phyloP scores from a whole-genome alignment of 2,329 filamentous ascomycete genomes.

The Zymoseptoria tritici region DNA sequence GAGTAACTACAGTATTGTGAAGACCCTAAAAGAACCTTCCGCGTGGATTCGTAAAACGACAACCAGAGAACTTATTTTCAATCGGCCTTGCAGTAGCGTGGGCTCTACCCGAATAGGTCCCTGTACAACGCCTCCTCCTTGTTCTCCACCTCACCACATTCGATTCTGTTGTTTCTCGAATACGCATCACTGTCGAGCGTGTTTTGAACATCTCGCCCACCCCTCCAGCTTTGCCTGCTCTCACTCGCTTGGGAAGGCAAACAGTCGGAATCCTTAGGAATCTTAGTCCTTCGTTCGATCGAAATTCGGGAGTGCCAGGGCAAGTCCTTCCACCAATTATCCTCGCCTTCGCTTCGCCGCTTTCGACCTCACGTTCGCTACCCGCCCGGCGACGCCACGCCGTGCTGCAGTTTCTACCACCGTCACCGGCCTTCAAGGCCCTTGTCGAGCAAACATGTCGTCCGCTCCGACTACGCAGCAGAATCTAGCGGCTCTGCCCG shows the following conservation, averaged over 20 bases:
- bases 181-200: background rate
- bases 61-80: background rate
- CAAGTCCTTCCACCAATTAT: background rate
- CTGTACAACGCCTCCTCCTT: background rate
- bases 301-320: background rate
- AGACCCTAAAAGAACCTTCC: background rate
- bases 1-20: too few species aligned
- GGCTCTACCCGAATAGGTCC: background rate
- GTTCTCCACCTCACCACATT: background rate
- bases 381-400: constrained; percentile 11
- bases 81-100: background rate
- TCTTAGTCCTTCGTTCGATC: background rate
- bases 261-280: background rate
- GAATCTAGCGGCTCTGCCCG: constrained; percentile 79
- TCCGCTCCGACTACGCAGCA: constrained; percentile 63
- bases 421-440: constrained; percentile 21
- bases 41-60: background rate
- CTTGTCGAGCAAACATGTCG: constrained; percentile 21
- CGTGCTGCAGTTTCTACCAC: constrained; percentile 8
- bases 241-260: background rate
- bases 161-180: background rate
- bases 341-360: background rate
- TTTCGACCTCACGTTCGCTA: background rate
- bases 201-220: background rate
- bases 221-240: background rate